phyloP scores from a whole-genome alignment of 2,329 filamentous ascomycete genomes.

The Knufia fluminis region DNA sequence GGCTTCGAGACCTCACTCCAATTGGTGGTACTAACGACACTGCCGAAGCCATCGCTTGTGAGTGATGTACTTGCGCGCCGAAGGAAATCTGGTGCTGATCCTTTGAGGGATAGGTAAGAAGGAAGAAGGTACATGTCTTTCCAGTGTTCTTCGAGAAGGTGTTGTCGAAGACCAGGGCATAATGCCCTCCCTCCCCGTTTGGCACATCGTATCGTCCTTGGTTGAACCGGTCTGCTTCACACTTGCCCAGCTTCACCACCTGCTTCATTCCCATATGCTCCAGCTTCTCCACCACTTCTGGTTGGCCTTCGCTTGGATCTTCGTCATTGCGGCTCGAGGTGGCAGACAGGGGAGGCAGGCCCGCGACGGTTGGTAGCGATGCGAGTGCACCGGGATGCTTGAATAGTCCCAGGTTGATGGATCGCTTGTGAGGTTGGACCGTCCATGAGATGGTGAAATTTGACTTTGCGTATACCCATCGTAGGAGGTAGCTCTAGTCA shows the following conservation, averaged over 20 bases:
- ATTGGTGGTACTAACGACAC: conserved; percentile 18
- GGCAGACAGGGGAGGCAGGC: conserved; percentile 35
- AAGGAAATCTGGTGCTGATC: conserved; percentile 37
- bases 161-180: conserved; percentile 94
- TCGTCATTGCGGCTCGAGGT: conserved; percentile 27
- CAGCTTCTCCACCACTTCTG: conserved; percentile 53
- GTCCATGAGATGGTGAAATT: conserved; percentile 95
- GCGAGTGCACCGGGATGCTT: conserved; percentile 73
- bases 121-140: conserved; percentile 88
- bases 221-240: conserved; percentile 89
- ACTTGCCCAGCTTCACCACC: conserved; percentile 79
- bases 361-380: conserved; percentile 41
- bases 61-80: conserved; percentile 41
- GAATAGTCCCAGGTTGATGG: conserved; percentile 95
- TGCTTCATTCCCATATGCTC: conserved; percentile 53
- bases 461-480: conserved; percentile 87
- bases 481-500: conserved; percentile 83
- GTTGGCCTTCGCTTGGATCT: conserved; percentile 28
- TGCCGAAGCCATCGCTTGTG: conserved; percentile 42
- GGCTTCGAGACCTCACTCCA: conserved; percentile 24
- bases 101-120: conserved; percentile 85
- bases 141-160: conserved; percentile 94
- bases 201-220: conserved; percentile 80
- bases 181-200: conserved; percentile 73
- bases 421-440: conserved; percentile 95